Percentiles rank a stretch among this genome's conserved stretches.
phyloP scores from a whole-genome alignment of 345 rosid species.

The Pistacia vera region DNA sequence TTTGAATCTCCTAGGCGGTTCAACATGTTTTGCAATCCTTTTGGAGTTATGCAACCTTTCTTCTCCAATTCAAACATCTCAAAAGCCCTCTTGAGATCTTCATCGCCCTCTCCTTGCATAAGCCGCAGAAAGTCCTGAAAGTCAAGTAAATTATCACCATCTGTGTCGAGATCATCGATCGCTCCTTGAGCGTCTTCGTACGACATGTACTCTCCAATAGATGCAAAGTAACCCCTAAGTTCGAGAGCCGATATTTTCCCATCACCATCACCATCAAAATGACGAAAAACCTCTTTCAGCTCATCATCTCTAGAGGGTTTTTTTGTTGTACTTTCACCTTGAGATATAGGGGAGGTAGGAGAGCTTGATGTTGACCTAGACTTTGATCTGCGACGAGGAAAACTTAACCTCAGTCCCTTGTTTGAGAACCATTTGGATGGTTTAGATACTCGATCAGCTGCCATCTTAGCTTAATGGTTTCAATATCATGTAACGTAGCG shows the following conservation, averaged over 20 bases:
- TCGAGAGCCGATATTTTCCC: conserved; percentile 78
- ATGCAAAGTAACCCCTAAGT: conserved; percentile 63
- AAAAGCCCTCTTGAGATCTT: conserved; percentile 74
- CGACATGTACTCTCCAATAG: conserved; percentile 75
- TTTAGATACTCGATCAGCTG: conserved; percentile 24
- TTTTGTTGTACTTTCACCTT: not conserved
- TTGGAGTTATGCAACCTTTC: conserved; percentile 83
- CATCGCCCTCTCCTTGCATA: conserved; percentile 48
- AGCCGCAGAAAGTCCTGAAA: conserved; percentile 66
- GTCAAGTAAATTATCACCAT: conserved; percentile 68
- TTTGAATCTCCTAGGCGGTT: conserved; percentile 65
- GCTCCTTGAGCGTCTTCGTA: conserved; percentile 55
- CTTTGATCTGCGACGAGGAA: conserved; percentile 26
- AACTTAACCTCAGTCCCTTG: conserved; percentile 32
- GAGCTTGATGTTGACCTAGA: conserved; percentile 23
- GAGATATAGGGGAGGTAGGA: conserved; percentile 19
- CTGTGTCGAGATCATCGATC: conserved; percentile 59
- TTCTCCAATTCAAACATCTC: conserved; percentile 87
- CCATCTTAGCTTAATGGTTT: conserved; percentile 14
- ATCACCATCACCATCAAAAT: conserved; percentile 71
- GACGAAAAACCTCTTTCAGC: conserved; percentile 57
- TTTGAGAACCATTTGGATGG: conserved; percentile 37
- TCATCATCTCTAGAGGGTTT: conserved; percentile 34
- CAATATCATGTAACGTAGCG: not conserved
- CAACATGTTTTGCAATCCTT: conserved; percentile 75